phyloP scores from a whole-genome alignment of 2,329 filamentous ascomycete genomes.

The Cordyceps pruinosa region DNA sequence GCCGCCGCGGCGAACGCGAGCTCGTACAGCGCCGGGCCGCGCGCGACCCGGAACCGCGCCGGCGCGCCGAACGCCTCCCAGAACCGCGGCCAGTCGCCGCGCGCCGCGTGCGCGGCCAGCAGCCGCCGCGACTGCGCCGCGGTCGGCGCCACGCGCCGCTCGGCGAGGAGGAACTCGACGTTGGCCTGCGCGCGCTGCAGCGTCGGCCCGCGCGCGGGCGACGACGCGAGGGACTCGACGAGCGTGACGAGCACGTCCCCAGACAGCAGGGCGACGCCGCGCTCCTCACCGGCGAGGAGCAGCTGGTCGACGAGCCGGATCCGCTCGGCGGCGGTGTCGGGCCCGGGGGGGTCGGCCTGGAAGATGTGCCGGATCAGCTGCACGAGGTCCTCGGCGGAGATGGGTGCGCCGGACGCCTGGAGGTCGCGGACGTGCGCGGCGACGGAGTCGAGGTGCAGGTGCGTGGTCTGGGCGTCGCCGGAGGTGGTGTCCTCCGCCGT shows the following conservation, averaged over 20 bases:
- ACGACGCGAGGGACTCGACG: slow-evolving; percentile 33
- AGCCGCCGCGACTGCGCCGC: slow-evolving; percentile 34
- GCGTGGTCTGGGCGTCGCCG: background rate
- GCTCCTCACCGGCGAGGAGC: slow-evolving; percentile 38
- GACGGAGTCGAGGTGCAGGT: slow-evolving; percentile 18
- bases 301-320: slow-evolving; percentile 36
- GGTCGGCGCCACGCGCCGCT: slow-evolving; percentile 32
- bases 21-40: slow-evolving; percentile 50
- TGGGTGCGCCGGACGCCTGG: slow-evolving; percentile 28
- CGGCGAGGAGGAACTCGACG: slow-evolving; percentile 38
- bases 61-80: slow-evolving; percentile 55
- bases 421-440: slow-evolving; percentile 31
- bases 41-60: slow-evolving; percentile 39
- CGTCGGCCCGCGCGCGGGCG: slow-evolving; percentile 23
- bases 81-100: slow-evolving; percentile 47
- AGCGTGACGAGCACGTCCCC: slow-evolving; percentile 43
- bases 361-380: slow-evolving; percentile 35
- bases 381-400: slow-evolving; percentile 29
- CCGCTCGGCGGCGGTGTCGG: slow-evolving; percentile 23
- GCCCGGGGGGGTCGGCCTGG: slow-evolving; percentile 15
- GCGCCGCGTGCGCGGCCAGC: slow-evolving; percentile 39
- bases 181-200: slow-evolving; percentile 36
- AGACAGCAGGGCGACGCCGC: slow-evolving; percentile 35
- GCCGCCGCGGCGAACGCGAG: too few relatives aligned
- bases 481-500: background rate